These are phyloP conservation scores for Phaeosphaeriaceae sp. DNA, from an alignment of 2,329 filamentous ascomycete genomes.

Conservation along the genomic window DNA sequence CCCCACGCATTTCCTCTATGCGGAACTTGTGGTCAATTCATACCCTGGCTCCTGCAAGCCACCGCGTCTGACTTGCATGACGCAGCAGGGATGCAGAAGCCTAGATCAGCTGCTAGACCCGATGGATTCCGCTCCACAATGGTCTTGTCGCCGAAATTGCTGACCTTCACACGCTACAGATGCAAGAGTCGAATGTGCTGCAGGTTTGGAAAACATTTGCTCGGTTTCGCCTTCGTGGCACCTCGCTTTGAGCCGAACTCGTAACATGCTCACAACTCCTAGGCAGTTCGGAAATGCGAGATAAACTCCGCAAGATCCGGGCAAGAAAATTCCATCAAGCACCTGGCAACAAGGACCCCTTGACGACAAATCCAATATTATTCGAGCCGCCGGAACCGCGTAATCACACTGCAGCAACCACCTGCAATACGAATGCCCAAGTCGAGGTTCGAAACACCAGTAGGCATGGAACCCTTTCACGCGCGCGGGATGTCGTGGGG, in stretches of 20 bases:
- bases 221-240: slow-evolving; percentile 3
- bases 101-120: slow-evolving; percentile 27
- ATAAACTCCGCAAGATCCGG: neutral
- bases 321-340: slow-evolving; percentile 3
- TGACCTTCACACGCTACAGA: slow-evolving; percentile 20
- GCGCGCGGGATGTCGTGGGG: slow-evolving; percentile 33
- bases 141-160: slow-evolving; percentile 7
- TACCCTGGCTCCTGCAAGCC: slow-evolving; percentile 24
- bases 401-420: slow-evolving; percentile 7
- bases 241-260: neutral
- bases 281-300: slow-evolving; percentile 19
- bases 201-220: neutral
- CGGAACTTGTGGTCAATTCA: slow-evolving; percentile 23
- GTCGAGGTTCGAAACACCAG: slow-evolving; percentile 9
- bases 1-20: slow-evolving; percentile 27
- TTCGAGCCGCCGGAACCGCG: slow-evolving; percentile 18
- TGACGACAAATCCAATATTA: slow-evolving; percentile 7
- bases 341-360: neutral
- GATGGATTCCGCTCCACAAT: slow-evolving; percentile 16
- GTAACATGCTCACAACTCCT: slow-evolving; percentile 3
- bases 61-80: slow-evolving; percentile 38
- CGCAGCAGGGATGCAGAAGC: slow-evolving; percentile 23
- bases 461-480: slow-evolving; percentile 21
- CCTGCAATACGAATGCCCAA: neutral
- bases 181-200: slow-evolving; percentile 15